Conservation (phyloP, 306 rosid species). For the Citrullus mucosospermus region DNA sequence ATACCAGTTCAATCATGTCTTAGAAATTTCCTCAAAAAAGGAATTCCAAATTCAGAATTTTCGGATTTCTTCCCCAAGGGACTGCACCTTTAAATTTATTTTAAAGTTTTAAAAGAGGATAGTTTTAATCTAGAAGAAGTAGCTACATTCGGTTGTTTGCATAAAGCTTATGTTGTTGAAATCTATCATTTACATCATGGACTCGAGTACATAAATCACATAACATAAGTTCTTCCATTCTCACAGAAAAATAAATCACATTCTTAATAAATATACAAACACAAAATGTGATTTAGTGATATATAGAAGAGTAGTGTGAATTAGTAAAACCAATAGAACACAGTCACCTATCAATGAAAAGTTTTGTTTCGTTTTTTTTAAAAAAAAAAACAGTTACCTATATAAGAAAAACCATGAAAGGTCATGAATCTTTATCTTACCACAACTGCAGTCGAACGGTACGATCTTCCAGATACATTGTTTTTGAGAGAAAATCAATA, state of each 20-base stretch:
- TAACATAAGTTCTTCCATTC: not conserved
- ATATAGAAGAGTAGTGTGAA: not conserved
- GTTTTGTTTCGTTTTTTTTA: too few relatives aligned
- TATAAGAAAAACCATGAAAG: not conserved
- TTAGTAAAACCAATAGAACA: not conserved
- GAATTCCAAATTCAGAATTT: not conserved
- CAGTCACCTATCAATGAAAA: not conserved
- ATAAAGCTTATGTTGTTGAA: not conserved
- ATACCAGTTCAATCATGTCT: not conserved
- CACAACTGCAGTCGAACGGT: conserved; percentile 44
- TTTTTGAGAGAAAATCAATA: conserved; percentile 44
- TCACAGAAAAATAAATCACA: not conserved
- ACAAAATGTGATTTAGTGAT: not conserved
- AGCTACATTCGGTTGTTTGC: not conserved
- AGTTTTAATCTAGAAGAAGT: not conserved
- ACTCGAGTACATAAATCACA: not conserved
- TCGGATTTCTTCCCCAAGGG: not conserved
- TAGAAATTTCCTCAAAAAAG: not conserved
- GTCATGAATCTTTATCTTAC: conserved; percentile 14
- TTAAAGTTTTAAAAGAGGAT: not conserved
- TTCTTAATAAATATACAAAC: not conserved
- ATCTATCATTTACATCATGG: not conserved
- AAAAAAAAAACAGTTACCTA: not conserved
- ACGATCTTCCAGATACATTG: conserved; percentile 58
- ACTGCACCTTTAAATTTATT: not conserved